These are phyloP conservation scores for Scleroderma citrinum DNA, from an alignment of 768 basidiomycete genomes.

Conservation along the genomic window DNA sequence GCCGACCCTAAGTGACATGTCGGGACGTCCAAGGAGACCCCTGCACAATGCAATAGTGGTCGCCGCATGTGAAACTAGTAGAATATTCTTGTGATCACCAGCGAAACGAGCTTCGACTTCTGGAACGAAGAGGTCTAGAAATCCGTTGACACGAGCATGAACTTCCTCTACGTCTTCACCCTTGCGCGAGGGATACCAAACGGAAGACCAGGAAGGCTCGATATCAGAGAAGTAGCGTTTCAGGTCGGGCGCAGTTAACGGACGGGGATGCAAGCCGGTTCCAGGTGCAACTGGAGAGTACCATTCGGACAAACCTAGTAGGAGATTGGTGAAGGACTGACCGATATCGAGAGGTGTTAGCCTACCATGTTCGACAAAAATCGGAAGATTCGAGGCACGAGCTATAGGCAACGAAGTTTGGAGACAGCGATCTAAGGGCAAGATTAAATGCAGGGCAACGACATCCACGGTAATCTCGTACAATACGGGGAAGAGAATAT, in stretches of 20 bases:
- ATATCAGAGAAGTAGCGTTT: constrained; percentile 42
- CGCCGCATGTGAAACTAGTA: constrained; percentile 73
- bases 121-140: constrained; percentile 46
- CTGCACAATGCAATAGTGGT: constrained; percentile 62
- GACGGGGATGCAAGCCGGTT: constrained; percentile 73
- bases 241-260: constrained; percentile 51
- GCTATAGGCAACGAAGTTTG: constrained; percentile 71
- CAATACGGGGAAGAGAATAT: constrained; percentile 87
- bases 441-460: not conserved
- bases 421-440: constrained; percentile 68
- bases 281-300: constrained; percentile 63
- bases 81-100: constrained; percentile 41
- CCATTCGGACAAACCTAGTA: constrained; percentile 69
- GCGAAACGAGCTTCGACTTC: constrained; percentile 42
- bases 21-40: constrained; percentile 48
- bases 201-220: constrained; percentile 57
- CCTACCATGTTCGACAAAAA: constrained; percentile 75
- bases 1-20: constrained; percentile 56
- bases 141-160: constrained; percentile 52
- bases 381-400: constrained; percentile 54
- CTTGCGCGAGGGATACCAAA: constrained; percentile 65
- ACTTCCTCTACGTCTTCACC: constrained; percentile 64
- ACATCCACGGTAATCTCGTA: constrained; percentile 25
- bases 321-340: not conserved
- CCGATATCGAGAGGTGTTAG: not conserved